Conservation (phyloP, 2,329 filamentous ascomycete genomes). For the Venturia nashicola region DNA sequence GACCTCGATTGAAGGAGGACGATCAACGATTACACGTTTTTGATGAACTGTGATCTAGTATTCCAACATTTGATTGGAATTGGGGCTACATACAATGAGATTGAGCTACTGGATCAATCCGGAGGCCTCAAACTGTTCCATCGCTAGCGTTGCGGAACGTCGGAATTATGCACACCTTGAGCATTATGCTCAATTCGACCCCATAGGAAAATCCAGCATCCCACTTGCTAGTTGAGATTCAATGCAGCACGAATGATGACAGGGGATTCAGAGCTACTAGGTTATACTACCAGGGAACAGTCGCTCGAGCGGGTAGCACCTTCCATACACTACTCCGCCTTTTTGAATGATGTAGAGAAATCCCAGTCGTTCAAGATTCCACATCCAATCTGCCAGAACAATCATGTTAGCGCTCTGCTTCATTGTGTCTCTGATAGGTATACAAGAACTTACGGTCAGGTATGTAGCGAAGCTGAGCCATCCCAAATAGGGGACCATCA, state of each 20-base stretch:
- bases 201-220: not conserved
- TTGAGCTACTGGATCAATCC: not conserved
- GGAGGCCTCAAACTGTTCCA: not conserved
- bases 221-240: not conserved
- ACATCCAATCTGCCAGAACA: slow-evolving; percentile 18
- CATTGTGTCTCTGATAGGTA: not conserved
- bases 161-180: not conserved
- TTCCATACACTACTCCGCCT: not conserved
- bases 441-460: slow-evolving; percentile 45
- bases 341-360: slow-evolving; percentile 14
- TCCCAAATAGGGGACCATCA: slow-evolving; percentile 67
- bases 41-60: slow-evolving; percentile 6
- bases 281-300: not conserved
- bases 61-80: not conserved
- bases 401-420: not conserved
- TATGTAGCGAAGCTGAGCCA: slow-evolving; percentile 88
- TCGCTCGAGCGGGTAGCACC: not conserved
- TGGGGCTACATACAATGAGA: not conserved
- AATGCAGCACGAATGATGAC: not conserved
- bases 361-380: slow-evolving; percentile 30
- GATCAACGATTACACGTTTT: slow-evolving; percentile 5
- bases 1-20: not conserved
- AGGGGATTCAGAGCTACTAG: not conserved
- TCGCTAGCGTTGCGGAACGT: not conserved
- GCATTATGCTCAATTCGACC: not conserved